These are phyloP conservation scores for Candida yuanshanica DNA, from an alignment of 805 yeast species.

Conservation along the genomic window DNA sequence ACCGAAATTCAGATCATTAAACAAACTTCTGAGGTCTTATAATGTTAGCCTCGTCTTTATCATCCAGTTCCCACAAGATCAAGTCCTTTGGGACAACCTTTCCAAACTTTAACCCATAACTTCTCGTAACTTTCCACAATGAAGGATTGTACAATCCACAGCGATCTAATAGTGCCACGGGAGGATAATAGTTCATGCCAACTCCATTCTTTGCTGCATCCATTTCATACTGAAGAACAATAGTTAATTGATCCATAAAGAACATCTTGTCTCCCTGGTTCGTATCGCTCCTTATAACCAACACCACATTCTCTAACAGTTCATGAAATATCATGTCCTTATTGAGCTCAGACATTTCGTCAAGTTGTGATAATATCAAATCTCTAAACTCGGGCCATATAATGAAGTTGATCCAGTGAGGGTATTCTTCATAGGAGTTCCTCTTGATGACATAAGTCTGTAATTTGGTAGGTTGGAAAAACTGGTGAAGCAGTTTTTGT, in stretches of 20 bases:
- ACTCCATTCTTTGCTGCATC: background rate
- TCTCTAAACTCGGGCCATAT: constrained; percentile 15
- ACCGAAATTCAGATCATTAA: too few species aligned
- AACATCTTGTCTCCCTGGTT: constrained; percentile 3
- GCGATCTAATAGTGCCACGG: background rate
- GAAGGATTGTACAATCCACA: constrained; percentile 8
- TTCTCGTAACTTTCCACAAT: constrained; percentile 9
- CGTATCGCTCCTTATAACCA: constrained; percentile 2
- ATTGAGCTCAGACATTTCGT: constrained; percentile 2
- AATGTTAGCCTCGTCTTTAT: constrained; percentile 3
- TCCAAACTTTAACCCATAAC: constrained; percentile 9
- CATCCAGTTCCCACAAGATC: constrained; percentile 11
- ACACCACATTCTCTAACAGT: constrained; percentile 8
- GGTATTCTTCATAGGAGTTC: constrained; percentile 5
- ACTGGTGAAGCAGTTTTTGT: constrained; percentile 6
- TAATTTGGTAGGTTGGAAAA: constrained; percentile 11
- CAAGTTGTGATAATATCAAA: constrained; percentile 3
- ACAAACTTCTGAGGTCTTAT: constrained; percentile 6
- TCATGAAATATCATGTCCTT: constrained; percentile 7
- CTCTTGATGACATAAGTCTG: constrained; percentile 7
- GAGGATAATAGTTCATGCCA: background rate
- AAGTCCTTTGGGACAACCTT: constrained; percentile 9
- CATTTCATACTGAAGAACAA: constrained; percentile 1
- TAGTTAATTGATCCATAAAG: constrained; percentile 6
- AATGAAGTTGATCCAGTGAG: constrained; percentile 12